Base-by-base conservation (phyloP, 2,329 filamentous ascomycete genomes). In the Beauveria sp. region DNA sequence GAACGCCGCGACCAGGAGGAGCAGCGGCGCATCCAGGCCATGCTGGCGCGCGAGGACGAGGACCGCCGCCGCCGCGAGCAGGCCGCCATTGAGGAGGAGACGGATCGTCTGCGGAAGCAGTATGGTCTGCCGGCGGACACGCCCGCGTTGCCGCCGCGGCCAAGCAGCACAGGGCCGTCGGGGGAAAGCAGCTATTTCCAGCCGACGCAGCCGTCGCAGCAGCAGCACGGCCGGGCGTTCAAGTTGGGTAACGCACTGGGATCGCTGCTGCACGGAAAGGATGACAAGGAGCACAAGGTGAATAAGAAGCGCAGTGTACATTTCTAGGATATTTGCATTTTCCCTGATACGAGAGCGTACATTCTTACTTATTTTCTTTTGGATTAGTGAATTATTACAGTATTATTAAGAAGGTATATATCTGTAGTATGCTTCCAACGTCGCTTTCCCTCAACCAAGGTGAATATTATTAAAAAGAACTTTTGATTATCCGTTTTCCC, bases 51-150 rank as follows among this genome's bases (percentile, higher is more conserved):
- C 48, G 88, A 92, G 69, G 84, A 88, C 28, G 81, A 79, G 61
- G 86, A 89, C 66, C 80, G 77, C 0, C 68, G 64, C 7, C 67
- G 65, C 7, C 80, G 75, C 28, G 74, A 73, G 37, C 77, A 87
- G 37, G 82, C 80, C 10, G 83, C 84, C 66, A 76, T 92, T 1
- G 87, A 92, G 22, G 82, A 81, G 64, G 93, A 99, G 75, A 97
- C 94, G 0, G 91, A 94, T 71, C 82, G 92, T 1, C 77, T 99
- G 41, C 79, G 84, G 24, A 83, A 79, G 66, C 73, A 87, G 66
- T 92, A 90, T 67, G 89, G 89, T 53, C 77, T 84, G 51, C 73
- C 48, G 30, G 43, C 48, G 12, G 48, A 44, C 12, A 51, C 48
- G 24, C 61, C 61, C 5, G 28, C 43, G 16, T 56, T 62, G 34